Conservation (phyloP, 2,329 filamentous ascomycete species). For the Colletotrichum navitas region DNA sequence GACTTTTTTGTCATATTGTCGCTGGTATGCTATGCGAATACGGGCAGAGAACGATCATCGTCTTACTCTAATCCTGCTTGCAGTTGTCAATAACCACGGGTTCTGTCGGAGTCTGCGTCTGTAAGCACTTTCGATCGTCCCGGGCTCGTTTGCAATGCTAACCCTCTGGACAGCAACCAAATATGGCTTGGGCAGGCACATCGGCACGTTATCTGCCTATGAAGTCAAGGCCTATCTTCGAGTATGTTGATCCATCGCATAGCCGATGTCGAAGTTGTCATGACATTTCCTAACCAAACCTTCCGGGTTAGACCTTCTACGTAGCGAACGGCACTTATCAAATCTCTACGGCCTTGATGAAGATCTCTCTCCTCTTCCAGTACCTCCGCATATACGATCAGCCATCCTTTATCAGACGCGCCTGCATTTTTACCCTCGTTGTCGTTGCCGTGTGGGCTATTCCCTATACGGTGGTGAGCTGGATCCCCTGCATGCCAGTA, state of each 20-base stretch:
- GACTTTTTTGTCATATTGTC: conserved; percentile 53
- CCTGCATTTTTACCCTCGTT: conserved; percentile 36
- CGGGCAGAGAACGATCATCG: background rate
- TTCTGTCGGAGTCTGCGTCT: conserved; percentile 22
- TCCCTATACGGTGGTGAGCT: conserved; percentile 46
- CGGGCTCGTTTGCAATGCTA: background rate
- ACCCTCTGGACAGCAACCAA: conserved; percentile 41
- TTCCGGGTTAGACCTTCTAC: conserved; percentile 49
- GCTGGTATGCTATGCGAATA: conserved; percentile 46
- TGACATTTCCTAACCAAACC: background rate
- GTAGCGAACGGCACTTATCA: conserved; percentile 50
- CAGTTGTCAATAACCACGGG: conserved; percentile 25
- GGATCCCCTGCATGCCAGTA: conserved; percentile 49
- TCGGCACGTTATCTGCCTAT: conserved; percentile 37
- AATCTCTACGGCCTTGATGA: conserved; percentile 52
- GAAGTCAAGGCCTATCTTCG: conserved; percentile 44
- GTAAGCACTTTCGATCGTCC: background rate
- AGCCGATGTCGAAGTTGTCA: background rate
- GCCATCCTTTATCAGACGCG: conserved; percentile 45
- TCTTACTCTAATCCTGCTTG: background rate
- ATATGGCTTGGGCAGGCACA: conserved; percentile 47
- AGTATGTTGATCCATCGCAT: conserved; percentile 36
- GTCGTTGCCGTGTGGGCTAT: conserved; percentile 46
- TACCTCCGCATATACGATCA: conserved; percentile 53
- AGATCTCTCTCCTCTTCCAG: conserved; percentile 53